Conservation (phyloP, 148 eudicot species). For the Heliamphora exappendiculata region DNA sequence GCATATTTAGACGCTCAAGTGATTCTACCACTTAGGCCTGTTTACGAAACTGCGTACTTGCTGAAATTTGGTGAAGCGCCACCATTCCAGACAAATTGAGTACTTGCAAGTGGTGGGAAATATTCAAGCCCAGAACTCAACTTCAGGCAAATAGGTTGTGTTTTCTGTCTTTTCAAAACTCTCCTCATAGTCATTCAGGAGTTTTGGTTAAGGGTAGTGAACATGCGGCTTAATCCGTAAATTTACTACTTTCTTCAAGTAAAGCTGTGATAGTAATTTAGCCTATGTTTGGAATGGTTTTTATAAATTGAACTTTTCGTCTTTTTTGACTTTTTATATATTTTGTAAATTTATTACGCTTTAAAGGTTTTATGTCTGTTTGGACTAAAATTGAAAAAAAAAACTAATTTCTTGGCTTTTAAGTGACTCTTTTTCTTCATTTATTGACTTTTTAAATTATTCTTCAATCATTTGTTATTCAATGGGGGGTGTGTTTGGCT, state of each 20-base stretch:
- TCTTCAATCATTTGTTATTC: no score
- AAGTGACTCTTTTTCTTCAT: no score
- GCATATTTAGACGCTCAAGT: constrained; percentile 85
- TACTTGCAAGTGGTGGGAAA: constrained; percentile 27
- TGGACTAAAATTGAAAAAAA: no score
- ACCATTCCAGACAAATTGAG: constrained; percentile 40
- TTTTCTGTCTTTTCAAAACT: background rate
- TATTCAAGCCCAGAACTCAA: constrained; percentile 9
- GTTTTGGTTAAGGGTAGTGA: background rate
- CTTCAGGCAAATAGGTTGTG: constrained; percentile 1
- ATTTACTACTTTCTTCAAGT: background rate
- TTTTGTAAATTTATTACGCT: no score
- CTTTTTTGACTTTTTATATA: no score
- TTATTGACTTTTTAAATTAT: no score
- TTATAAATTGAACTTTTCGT: no score
- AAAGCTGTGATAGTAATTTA: background rate
- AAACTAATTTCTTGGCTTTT: no score
- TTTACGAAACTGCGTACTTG: constrained; percentile 72
- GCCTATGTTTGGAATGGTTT: no score
- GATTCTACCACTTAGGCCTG: constrained; percentile 49
- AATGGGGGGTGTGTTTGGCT: no score
- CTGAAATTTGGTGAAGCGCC: constrained; percentile 79
- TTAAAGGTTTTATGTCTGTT: no score
- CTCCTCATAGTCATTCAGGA: background rate
- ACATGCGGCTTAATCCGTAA: background rate